Evolutionary conservation across 768 basidiomycete species (phyloP), one percentile per base, ranked within the genome.

Genomic region (Leccinum fibrillosum): DNA sequence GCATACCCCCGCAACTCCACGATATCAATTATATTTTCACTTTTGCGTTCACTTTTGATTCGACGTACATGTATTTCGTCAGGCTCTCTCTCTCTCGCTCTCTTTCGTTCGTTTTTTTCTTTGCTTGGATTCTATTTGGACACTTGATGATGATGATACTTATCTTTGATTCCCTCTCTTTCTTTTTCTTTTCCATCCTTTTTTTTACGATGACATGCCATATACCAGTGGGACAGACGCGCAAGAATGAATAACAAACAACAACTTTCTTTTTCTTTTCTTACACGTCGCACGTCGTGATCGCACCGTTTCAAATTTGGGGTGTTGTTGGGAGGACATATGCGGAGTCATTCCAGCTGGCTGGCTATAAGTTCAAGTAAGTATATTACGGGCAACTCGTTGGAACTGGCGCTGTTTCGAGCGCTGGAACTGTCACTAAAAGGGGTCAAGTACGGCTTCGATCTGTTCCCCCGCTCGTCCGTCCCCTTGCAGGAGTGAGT

Each of bases 1-100:
- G 51, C 57, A 74, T 69, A 72, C 66, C 66, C 66, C 61, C 54
- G 52, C 69, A 72, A 64, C 52, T 60, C 42, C 60, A 67, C 51
- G 55, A 71, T 63, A 65, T 66, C 61, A 65, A 28, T 12, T n/a
- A 19, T 62, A 58, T 67, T 67, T 65, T 62, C 57, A 62, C 54
- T 53, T 44, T 47, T 65, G 35, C 63, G 61, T 72, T 61, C 58
- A 64, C 21, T 25, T 34, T 55, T 65, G 26, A 37, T 67, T 66
- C 44, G 39, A 62, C 56, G 55, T 64, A 59, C n/a, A 55, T 54
- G 55, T 57, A 59, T 42, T 56, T 26, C 32, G 42, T 52, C 15
- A 32, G 50, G 44, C 44, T 58, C 63, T 55, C 52, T 12, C 26
- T 39, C 42, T 53, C 32, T 32, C 30, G 9, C 28, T 34, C 32